phyloP scores from a whole-genome alignment of 768 basidiomycete genomes.

The Amanita phalloides region DNA sequence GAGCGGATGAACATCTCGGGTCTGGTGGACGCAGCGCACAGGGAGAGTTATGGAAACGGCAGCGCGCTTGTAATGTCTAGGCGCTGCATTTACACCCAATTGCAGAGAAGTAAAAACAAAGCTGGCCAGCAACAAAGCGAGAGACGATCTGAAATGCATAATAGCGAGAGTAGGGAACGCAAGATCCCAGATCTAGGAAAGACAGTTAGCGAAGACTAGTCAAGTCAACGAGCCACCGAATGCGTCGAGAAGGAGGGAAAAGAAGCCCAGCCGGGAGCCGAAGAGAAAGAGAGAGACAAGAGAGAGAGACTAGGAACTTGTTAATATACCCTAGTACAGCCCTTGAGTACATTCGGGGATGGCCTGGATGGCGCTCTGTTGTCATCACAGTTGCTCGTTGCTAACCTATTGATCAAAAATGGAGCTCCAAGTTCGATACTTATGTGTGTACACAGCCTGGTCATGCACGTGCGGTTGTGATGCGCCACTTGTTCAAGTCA shows the following conservation, averaged over 20 bases:
- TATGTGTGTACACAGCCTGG: too few relatives aligned
- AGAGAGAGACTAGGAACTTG: too few relatives aligned
- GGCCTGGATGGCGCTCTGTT: too few relatives aligned
- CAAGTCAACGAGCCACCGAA: slow-evolving; percentile 13
- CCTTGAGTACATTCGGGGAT: neutral
- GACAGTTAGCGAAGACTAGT: slow-evolving; percentile 14
- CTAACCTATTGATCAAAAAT: too few relatives aligned
- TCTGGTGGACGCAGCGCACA: slow-evolving; percentile 25
- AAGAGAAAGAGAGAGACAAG: slow-evolving; percentile 15
- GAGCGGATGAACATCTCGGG: slow-evolving; percentile 18
- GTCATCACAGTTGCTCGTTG: too few relatives aligned
- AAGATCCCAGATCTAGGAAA: slow-evolving; percentile 6
- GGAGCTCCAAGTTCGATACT: too few relatives aligned
- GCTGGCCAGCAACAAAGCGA: slow-evolving; percentile 43
- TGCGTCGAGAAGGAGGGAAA: slow-evolving; percentile 6
- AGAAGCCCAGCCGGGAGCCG: slow-evolving; percentile 4
- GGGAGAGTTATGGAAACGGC: slow-evolving; percentile 27
- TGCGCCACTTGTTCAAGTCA: too few relatives aligned
- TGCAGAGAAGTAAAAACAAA: slow-evolving; percentile 32
- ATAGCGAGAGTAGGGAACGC: slow-evolving; percentile 10
- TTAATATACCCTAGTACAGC: neutral
- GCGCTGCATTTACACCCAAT: slow-evolving; percentile 30
- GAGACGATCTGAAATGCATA: slow-evolving; percentile 47
- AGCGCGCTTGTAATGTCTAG: slow-evolving; percentile 19
- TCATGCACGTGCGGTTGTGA: too few relatives aligned